Conservation (phyloP, 139 green algal species). For the Closterium sp. region DNA sequence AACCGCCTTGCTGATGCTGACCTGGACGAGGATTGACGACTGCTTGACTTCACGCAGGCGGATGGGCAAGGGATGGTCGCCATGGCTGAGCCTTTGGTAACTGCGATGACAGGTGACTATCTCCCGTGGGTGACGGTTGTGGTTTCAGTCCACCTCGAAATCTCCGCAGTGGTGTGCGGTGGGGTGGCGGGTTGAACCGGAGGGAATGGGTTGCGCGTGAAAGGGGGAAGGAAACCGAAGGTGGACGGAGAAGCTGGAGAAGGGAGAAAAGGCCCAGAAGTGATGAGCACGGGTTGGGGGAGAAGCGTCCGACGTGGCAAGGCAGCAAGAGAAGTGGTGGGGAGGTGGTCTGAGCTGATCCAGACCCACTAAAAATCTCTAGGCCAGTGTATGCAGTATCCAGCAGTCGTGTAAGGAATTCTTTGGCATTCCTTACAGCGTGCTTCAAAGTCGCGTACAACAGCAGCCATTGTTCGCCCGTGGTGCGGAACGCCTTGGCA, state of each 20-base stretch:
- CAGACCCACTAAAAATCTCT: background rate
- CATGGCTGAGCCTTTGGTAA: background rate
- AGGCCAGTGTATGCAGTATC: no score
- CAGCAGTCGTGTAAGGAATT: no score
- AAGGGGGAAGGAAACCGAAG: background rate
- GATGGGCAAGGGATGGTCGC: background rate
- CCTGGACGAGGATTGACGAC: background rate
- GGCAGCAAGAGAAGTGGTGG: background rate
- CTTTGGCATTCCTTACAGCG: no score
- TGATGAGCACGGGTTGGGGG: background rate
- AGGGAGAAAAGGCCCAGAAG: background rate
- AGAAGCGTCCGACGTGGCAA: background rate
- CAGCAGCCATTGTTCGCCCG: no score
- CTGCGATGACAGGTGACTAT: no score
- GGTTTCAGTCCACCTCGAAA: no score
- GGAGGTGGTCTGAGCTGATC: background rate
- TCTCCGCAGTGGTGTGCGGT: no score
- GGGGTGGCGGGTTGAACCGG: no score
- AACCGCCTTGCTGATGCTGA: background rate
- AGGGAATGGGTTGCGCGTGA: background rate
- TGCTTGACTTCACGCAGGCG: background rate
- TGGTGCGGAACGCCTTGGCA: no score
- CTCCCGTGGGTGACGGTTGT: no score
- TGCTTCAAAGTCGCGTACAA: no score
- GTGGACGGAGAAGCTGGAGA: background rate